Conservation (phyloP, 495 filamentous ascomycete species). For the Neurospora sp. region DNA sequence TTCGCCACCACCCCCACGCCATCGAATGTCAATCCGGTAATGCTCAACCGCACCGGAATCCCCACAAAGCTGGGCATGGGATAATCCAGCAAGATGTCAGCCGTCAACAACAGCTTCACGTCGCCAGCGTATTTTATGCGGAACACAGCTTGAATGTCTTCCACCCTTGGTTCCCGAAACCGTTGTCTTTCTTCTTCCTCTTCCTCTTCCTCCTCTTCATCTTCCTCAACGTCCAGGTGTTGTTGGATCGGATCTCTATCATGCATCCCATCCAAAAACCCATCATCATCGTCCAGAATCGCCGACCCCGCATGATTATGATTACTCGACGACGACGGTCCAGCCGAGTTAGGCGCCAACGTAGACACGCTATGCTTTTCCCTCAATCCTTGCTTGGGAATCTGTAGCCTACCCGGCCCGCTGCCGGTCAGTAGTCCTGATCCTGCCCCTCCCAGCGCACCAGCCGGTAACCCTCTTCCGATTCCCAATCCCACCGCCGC, state of each 20-base stretch:
- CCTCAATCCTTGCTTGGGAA: constrained; percentile 13
- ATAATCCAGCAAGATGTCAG: constrained; percentile 92
- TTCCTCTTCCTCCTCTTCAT: constrained; percentile 16
- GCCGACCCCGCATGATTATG: constrained; percentile 5
- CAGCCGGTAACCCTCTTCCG: no score
- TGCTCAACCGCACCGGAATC: constrained; percentile 80
- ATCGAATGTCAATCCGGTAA: constrained; percentile 90
- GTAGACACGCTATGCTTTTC: constrained; percentile 47
- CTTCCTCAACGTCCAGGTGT: neutral
- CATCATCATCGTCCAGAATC: constrained; percentile 7
- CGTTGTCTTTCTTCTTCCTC: constrained; percentile 16
- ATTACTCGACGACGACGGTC: constrained; percentile 19
- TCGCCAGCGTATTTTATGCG: constrained; percentile 82
- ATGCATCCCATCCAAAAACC: neutral
- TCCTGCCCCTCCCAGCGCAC: no score
- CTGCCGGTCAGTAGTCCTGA: neutral
- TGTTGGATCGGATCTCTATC: neutral
- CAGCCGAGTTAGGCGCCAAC: constrained; percentile 34
- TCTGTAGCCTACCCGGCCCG: neutral
- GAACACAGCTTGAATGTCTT: constrained; percentile 82
- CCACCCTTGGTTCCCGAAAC: constrained; percentile 41
- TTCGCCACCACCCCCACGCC: constrained; percentile 86
- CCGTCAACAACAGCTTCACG: constrained; percentile 75
- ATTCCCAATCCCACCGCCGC: neutral
- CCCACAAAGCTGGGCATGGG: constrained; percentile 95